Evolutionary conservation across 208 protist genomes (phyloP), one percentile per base, ranked within the genome.

Genomic region (Trypanosoma congolense): DNA sequence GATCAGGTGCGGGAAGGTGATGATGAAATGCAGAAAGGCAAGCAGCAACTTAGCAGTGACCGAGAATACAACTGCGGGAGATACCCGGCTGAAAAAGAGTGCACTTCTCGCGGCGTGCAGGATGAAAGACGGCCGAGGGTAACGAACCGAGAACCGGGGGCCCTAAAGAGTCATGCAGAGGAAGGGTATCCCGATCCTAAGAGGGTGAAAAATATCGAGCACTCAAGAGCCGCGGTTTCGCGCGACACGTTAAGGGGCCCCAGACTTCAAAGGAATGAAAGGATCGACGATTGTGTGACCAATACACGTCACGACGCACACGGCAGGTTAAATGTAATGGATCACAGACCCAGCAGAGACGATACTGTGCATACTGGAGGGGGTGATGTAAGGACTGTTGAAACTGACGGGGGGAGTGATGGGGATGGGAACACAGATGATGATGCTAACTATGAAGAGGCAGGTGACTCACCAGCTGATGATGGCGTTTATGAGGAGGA

Each of bases 401-500:
- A 52, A 19, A 50, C 38, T 16, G 25, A 19, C 41, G 56, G 49
- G 50, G 46, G 30, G 48, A 44, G 2, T 6, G 52, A 28, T 4
- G 38, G 67, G n/a, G 45, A 24, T 19, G 63, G 61, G 5, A 64
- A 63, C 22, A 35, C 28, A 1, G 44, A 48, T 16, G 62, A 55
- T 24, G 49, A 58, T 3, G 64, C 8, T 19, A 31, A 53, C 3
- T 22, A 28, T 18, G 40, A 50, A 1, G 41, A 49, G 0, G 28
- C 21, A 16, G 56, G 3, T 38, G 40, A 48, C 14, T 18, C n/a
- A 2, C 16, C 25, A 40, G 8, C 45, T 21, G 50, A 51, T 12
- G 38, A 29, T 30, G 56, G 57, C 16, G 42, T 47, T 6, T 40
- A 70, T 21, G 47, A 43, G 8, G 54, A 35, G 24, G 52, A 45